phyloP scores from a whole-genome alignment of 768 basidiomycete genomes.

The Rubroboletus pulcherrimus region DNA sequence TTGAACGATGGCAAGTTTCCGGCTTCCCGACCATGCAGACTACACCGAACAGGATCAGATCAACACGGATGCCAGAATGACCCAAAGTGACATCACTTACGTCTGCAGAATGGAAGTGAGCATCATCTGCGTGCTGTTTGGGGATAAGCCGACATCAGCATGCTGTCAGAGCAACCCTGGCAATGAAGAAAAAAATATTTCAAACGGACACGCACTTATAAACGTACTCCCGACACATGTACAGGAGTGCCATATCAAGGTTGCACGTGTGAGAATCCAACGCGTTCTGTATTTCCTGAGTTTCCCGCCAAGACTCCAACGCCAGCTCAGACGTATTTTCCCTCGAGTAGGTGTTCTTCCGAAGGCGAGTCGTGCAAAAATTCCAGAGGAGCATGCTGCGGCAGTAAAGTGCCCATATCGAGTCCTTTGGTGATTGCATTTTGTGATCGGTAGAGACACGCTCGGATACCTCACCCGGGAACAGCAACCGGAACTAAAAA shows the following conservation, averaged over 20 bases:
- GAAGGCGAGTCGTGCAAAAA: constrained; percentile 52
- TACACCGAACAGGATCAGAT: constrained; percentile 27
- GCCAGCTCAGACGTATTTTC: constrained; percentile 59
- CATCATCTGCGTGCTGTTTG: constrained; percentile 55
- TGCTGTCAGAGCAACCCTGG: constrained; percentile 8
- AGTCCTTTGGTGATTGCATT: constrained; percentile 63
- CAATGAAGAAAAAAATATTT: constrained; percentile 6
- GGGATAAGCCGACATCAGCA: constrained; percentile 16
- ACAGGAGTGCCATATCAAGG: constrained; percentile 62
- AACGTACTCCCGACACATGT: constrained; percentile 65
- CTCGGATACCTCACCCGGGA: constrained; percentile 69
- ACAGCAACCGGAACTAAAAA: constrained; percentile 47
- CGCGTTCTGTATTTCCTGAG: constrained; percentile 61
- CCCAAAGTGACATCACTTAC: constrained; percentile 38
- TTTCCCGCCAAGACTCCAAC: constrained; percentile 62
- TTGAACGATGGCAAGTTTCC: constrained; percentile 55
- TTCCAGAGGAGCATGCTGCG: constrained; percentile 81
- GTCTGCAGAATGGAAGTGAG: constrained; percentile 61
- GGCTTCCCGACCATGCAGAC: constrained; percentile 50
- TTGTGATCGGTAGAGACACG: constrained; percentile 41
- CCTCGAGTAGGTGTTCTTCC: constrained; percentile 38
- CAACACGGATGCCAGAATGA: not conserved
- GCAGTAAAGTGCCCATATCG: constrained; percentile 79
- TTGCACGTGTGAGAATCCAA: constrained; percentile 69
- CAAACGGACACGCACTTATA: constrained; percentile 54